phyloP scores from a whole-genome alignment of 2,329 filamentous ascomycete genomes.

The Cryphonectria nitschkei region DNA sequence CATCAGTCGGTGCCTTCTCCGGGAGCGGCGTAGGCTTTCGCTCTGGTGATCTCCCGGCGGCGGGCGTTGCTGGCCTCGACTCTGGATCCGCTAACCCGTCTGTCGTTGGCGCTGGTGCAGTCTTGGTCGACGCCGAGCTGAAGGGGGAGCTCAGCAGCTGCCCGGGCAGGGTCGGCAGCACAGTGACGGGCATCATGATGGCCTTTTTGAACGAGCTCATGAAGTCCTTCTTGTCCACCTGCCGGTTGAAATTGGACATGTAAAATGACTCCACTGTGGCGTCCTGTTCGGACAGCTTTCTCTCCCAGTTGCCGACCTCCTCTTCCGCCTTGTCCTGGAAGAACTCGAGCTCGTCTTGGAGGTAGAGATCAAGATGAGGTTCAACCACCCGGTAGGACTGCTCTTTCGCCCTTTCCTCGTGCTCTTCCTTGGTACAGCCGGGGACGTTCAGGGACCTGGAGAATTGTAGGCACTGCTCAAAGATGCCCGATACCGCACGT shows the following conservation, averaged over 20 bases:
- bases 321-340: slow-evolving; percentile 78
- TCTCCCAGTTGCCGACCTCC: slow-evolving; percentile 86
- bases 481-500: slow-evolving; percentile 83
- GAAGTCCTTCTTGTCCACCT: slow-evolving; percentile 96
- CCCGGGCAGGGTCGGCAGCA: slow-evolving; percentile 71
- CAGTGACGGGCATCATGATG: slow-evolving; percentile 97
- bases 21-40: slow-evolving; percentile 49
- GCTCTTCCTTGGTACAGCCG: slow-evolving; percentile 62
- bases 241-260: slow-evolving; percentile 93
- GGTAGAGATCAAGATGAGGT: slow-evolving; percentile 89
- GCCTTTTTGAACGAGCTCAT: slow-evolving; percentile 97
- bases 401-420: slow-evolving; percentile 66
- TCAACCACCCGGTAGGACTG: slow-evolving; percentile 79
- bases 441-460: slow-evolving; percentile 71
- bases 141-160: slow-evolving; percentile 65
- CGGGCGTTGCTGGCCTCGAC: slow-evolving; percentile 49
- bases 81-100: slow-evolving; percentile 41
- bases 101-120: slow-evolving; percentile 34
- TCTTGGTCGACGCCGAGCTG: slow-evolving; percentile 45
- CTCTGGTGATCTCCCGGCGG: slow-evolving; percentile 45
- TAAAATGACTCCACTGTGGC: slow-evolving; percentile 90
- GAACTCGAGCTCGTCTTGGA: slow-evolving; percentile 86
- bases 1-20: slow-evolving; percentile 78
- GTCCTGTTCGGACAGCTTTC: slow-evolving; percentile 87
- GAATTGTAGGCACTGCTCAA: slow-evolving; percentile 83